These are phyloP conservation scores for Vigna hirtella DNA, from an alignment of 306 rosid genomes.

Conservation along the genomic window DNA sequence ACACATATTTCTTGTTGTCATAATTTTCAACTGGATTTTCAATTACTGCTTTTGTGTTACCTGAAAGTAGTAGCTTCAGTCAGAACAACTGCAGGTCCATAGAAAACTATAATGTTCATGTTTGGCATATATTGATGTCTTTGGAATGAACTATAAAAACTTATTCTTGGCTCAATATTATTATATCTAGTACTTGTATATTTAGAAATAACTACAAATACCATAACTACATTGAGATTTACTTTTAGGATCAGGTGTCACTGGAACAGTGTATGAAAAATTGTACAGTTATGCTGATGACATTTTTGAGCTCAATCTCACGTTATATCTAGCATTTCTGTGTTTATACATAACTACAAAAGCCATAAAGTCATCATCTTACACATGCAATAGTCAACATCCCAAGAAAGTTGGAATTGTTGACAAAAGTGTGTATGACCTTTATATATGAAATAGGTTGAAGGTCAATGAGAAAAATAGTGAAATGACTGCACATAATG, in stretches of 20 bases:
- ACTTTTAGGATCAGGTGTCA: too few relatives aligned
- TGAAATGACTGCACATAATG: neutral
- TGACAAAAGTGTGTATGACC: too few relatives aligned
- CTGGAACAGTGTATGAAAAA: too few relatives aligned
- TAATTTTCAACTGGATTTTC: conserved; percentile 55
- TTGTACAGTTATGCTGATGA: too few relatives aligned
- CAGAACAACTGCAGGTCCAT: conserved; percentile 43
- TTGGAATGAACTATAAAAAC: neutral
- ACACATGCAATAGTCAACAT: conserved; percentile 7
- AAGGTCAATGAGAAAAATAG: conserved; percentile 11
- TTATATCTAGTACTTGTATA: conserved; percentile 1
- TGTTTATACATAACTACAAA: conserved; percentile 28
- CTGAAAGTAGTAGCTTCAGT: conserved; percentile 53
- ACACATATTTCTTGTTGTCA: conserved; percentile 36
- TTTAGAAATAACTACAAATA: neutral
- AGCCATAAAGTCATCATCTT: neutral
- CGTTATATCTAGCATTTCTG: neutral
- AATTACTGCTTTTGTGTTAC: conserved; percentile 47
- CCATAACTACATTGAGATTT: neutral
- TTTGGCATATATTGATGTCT: conserved; percentile 17
- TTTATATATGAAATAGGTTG: conserved; percentile 12
- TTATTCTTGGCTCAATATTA: neutral
- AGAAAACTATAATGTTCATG: conserved; percentile 32
- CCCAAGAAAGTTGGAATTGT: conserved; percentile 21
- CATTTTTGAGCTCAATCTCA: neutral